Conservation (phyloP, 2,329 filamentous ascomycete species). For the Ascochyta rabiei region DNA sequence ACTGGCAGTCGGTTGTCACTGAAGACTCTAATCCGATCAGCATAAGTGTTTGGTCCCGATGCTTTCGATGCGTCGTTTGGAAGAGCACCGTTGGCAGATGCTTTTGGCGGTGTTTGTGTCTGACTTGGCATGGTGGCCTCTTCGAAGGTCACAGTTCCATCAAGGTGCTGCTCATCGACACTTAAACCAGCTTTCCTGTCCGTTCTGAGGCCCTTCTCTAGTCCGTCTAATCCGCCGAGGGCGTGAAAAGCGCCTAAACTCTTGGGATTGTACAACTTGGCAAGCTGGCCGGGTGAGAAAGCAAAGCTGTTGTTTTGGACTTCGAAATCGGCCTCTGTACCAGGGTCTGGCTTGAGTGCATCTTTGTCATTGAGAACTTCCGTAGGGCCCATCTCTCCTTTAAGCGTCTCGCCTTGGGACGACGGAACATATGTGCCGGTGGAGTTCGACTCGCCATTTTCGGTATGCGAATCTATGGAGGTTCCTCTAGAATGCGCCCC, state of each 20-base stretch:
- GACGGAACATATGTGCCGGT: conserved; percentile 64
- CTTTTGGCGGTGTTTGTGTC: conserved; percentile 26
- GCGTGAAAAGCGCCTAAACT: conserved; percentile 76
- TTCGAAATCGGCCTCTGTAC: conserved; percentile 75
- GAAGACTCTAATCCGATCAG: conserved; percentile 73
- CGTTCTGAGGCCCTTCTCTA: conserved; percentile 76
- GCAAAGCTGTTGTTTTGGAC: conserved; percentile 80
- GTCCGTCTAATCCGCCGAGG: conserved; percentile 72
- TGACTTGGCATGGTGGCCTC: conserved; percentile 56
- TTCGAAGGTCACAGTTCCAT: conserved; percentile 72
- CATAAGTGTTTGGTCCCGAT: conserved; percentile 45
- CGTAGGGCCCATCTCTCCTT: conserved; percentile 51
- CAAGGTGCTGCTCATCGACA: conserved; percentile 68
- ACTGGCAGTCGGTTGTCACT: conserved; percentile 73
- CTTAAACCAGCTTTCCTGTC: conserved; percentile 70
- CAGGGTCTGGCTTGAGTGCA: conserved; percentile 76
- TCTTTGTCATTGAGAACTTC: conserved; percentile 68
- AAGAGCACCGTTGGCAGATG: conserved; percentile 15
- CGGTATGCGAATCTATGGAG: conserved; percentile 68
- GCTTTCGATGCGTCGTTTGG: conserved; percentile 2
- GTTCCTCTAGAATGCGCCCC: conserved; percentile 67
- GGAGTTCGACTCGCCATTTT: conserved; percentile 59
- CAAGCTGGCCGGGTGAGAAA: conserved; percentile 80
- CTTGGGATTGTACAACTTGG: conserved; percentile 82
- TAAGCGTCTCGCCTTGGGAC: conserved; percentile 50